Conservation (phyloP, 495 filamentous ascomycete species). For the Cercophora scortea region DNA sequence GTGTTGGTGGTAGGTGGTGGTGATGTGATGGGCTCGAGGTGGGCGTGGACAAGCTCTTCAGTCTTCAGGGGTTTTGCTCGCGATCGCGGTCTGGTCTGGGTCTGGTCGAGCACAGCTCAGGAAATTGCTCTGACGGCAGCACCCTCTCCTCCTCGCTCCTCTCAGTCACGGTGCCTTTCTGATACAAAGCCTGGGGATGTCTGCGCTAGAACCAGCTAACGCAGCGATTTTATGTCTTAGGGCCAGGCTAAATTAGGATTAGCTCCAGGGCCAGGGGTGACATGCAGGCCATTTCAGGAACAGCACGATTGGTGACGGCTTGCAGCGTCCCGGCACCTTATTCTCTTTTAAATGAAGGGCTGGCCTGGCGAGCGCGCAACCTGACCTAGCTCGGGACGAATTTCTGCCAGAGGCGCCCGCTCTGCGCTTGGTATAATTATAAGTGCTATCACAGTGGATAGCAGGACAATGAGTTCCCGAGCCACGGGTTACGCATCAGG, state of each 20-base stretch:
- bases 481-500: too few relatives aligned
- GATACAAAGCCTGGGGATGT: constrained; percentile 10
- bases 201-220: constrained; percentile 14
- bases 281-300: constrained; percentile 15
- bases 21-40: constrained; percentile 1
- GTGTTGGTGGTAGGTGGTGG: constrained; percentile 4
- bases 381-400: too few relatives aligned
- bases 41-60: constrained; percentile 16
- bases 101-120: constrained; percentile 4
- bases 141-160: background rate
- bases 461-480: too few relatives aligned
- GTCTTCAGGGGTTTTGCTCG: constrained; percentile 11
- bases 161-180: background rate
- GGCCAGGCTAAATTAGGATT: constrained; percentile 15
- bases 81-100: constrained; percentile 9
- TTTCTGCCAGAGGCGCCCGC: too few relatives aligned
- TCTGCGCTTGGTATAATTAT: too few relatives aligned
- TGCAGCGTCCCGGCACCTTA: background rate
- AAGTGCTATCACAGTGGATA: too few relatives aligned
- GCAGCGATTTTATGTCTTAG: constrained; percentile 13
- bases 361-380: background rate
- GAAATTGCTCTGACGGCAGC: constrained; percentile 21
- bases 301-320: constrained; percentile 10
- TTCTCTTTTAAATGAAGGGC: constrained; percentile 10
- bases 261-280: constrained; percentile 12